phyloP scores from a whole-genome alignment of 305 asterid genomes.

The Euphrasia arctica region DNA sequence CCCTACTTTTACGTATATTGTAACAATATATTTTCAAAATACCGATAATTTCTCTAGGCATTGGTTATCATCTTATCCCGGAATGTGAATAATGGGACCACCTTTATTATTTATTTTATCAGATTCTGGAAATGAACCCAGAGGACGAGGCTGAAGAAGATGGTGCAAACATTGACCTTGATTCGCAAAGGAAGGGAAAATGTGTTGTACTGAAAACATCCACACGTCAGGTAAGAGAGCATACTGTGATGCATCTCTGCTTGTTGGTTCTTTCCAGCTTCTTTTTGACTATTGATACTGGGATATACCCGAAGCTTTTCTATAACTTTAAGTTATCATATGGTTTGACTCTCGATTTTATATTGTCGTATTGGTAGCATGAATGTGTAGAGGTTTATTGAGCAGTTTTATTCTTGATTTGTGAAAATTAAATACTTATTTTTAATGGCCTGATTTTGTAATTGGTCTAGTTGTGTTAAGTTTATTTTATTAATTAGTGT shows the following conservation, averaged over 20 bases:
- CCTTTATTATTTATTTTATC: conserved; percentile 9
- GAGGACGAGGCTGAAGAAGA: conserved; percentile 99
- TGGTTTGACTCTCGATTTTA: background rate
- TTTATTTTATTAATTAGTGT: background rate
- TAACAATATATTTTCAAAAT: background rate
- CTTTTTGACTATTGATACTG: conserved; percentile 4
- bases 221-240: conserved; percentile 75
- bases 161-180: conserved; percentile 97
- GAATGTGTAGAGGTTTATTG: background rate
- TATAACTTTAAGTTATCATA: background rate
- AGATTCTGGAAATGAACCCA: conserved; percentile 97
- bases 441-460: background rate
- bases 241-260: conserved; percentile 8
- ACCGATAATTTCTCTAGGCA: conserved; percentile 11
- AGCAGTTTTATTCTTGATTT: background rate
- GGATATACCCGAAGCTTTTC: background rate
- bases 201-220: conserved; percentile 94
- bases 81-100: conserved; percentile 5
- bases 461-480: background rate
- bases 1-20: background rate
- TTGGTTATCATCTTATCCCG: background rate
- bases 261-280: background rate
- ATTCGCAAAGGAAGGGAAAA: conserved; percentile 94
- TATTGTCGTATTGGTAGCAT: background rate
- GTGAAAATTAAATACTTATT: conserved; percentile 5